phyloP scores from a whole-genome alignment of 148 eudicot genomes.

The Camellia granthamiana region DNA sequence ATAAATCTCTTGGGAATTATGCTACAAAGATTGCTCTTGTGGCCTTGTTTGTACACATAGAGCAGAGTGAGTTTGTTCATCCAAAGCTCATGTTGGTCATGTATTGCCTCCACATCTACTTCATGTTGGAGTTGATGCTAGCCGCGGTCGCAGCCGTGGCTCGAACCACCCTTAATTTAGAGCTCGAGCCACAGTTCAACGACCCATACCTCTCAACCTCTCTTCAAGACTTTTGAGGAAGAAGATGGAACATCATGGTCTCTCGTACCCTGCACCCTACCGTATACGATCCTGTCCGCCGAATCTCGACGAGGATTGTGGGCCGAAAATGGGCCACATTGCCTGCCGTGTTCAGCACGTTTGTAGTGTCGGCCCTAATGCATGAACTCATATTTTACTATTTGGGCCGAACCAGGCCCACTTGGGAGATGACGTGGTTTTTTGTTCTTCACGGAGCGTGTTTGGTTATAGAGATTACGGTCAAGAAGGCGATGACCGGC shows the following conservation, averaged over 20 bases:
- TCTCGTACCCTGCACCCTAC: conserved; percentile 40
- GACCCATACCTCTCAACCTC: conserved; percentile 61
- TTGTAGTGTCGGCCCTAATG: conserved; percentile 41
- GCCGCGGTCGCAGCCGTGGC: conserved; percentile 29
- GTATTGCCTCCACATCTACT: conserved; percentile 39
- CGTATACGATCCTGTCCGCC: conserved; percentile 34
- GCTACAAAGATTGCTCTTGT: conserved; percentile 29
- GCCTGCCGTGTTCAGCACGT: conserved; percentile 31
- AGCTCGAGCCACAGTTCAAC: conserved; percentile 51
- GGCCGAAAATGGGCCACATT: conserved; percentile 31
- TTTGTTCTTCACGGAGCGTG: conserved; percentile 46
- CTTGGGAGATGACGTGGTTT: conserved; percentile 40
- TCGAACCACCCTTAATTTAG: conserved; percentile 24
- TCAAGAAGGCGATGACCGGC: conserved; percentile 21
- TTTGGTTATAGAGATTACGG: conserved; percentile 31
- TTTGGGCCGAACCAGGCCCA: conserved; percentile 39
- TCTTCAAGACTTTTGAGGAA: conserved; percentile 60
- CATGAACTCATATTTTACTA: conserved; percentile 55
- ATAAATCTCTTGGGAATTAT: conserved; percentile 30
- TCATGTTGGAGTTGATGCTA: conserved; percentile 40
- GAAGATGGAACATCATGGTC: conserved; percentile 59
- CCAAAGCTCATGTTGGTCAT: conserved; percentile 31
- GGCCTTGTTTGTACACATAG: conserved; percentile 24
- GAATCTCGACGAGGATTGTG: conserved; percentile 4
- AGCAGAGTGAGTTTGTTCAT: conserved; percentile 30